Evolutionary conservation across 2,329 filamentous ascomycete species (phyloP).

Genomic region (Aspergillus japonicus): DNA sequence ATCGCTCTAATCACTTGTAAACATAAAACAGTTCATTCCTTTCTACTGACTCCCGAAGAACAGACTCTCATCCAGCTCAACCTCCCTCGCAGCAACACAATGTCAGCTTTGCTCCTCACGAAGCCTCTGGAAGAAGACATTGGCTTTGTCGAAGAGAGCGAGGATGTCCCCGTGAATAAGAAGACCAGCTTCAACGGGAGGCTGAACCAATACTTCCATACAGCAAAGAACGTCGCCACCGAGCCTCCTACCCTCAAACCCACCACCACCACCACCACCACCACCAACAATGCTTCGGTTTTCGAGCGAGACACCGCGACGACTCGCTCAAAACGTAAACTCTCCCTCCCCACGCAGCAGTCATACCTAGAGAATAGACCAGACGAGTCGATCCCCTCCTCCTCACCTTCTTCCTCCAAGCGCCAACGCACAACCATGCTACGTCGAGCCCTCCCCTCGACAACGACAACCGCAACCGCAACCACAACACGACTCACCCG

Average conservation of each 20-base stretch:
- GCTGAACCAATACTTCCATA: constrained; percentile 36
- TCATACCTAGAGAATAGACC: neutral
- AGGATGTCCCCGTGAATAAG: constrained; percentile 34
- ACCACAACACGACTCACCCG: neutral
- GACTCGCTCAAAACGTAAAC: neutral
- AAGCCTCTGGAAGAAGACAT: neutral
- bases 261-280: constrained; percentile 3
- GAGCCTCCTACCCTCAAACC: constrained; percentile 2
- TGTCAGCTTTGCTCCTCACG: constrained; percentile 2
- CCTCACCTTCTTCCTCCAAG: neutral
- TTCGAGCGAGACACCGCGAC: neutral
- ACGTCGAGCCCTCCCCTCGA: neutral
- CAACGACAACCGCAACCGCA: neutral
- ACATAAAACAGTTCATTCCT: neutral
- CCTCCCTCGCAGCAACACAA: neutral
- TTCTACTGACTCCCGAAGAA: neutral
- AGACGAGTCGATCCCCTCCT: neutral
- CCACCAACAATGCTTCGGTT: neutral
- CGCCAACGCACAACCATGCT: neutral
- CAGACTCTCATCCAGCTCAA: neutral
- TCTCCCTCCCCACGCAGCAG: constrained; percentile 2
- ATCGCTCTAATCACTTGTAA: constrained; percentile 10
- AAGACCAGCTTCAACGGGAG: constrained; percentile 37
- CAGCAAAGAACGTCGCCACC: constrained; percentile 3
- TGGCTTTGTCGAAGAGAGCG: neutral